A percentile compares a stretch with the other conserved stretches of the same genome.
Conservation (phyloP, 805 yeast genomes). For the Alloascoidea africana region DNA sequence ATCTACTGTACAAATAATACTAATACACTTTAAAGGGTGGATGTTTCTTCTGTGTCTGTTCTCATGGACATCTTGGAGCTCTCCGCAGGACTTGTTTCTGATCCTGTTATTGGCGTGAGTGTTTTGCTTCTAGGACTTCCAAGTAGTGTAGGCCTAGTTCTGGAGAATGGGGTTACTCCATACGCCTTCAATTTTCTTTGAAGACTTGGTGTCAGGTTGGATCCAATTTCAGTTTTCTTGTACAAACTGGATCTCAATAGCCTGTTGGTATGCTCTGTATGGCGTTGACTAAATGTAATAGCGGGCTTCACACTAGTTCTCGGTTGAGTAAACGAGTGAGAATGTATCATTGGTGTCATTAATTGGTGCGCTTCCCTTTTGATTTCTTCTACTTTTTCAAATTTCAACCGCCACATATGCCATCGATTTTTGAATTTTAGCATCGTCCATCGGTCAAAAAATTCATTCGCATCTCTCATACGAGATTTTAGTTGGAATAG, state of each 20-base stretch:
- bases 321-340: neutral
- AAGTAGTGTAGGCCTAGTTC: no score
- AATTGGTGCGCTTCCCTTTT: conserved; percentile 3
- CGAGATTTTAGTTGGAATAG: conserved; percentile 7
- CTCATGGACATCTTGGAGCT: no score
- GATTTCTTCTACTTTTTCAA: neutral
- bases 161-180: no score
- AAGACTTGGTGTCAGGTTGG: no score
- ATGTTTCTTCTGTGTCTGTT: no score
- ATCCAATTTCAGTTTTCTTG: no score
- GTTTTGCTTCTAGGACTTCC: no score
- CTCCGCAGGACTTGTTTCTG: no score
- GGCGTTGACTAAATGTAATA: conserved; percentile 1
- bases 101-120: no score
- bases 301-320: neutral
- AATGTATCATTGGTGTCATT: neutral
- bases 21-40: no score
- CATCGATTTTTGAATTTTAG: conserved; percentile 7
- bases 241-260: neutral
- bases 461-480: conserved; percentile 10
- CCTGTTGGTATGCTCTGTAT: neutral
- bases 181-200: no score
- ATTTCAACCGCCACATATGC: conserved; percentile 9
- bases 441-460: conserved; percentile 5
- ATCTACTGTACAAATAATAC: no score